Conservation (phyloP, 1,284 basidiomycete genomes). For the Tremellales sp. region DNA sequence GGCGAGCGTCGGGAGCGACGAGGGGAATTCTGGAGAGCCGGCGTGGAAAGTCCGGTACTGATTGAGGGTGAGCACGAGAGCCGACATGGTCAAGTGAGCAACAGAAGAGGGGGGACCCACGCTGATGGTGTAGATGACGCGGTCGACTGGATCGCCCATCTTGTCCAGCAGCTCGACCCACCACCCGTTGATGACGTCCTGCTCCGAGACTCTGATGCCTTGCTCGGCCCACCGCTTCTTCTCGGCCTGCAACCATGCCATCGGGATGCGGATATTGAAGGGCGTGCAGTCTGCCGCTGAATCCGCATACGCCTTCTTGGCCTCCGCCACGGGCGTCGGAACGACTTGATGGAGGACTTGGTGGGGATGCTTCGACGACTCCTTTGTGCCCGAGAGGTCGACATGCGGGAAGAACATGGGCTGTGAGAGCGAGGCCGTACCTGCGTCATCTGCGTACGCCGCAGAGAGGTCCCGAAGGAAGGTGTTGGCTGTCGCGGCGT, state of each 20-base stretch:
- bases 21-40: conserved; percentile 24
- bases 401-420: conserved; percentile 9
- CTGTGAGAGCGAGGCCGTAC: neutral
- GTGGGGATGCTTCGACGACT: no score
- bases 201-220: conserved; percentile 10
- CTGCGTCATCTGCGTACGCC: conserved; percentile 15
- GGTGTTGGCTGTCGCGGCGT: conserved; percentile 17
- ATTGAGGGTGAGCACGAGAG: neutral
- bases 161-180: conserved; percentile 23
- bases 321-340: no score
- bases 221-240: neutral
- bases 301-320: neutral
- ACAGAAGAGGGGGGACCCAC: conserved; percentile 13
- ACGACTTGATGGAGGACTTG: no score
- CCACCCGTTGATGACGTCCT: conserved; percentile 26
- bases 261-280: conserved; percentile 1
- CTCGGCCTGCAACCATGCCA: neutral
- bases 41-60: conserved; percentile 26
- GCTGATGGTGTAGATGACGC: conserved; percentile 21
- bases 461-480: conserved; percentile 21
- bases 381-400: no score
- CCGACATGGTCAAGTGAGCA: neutral
- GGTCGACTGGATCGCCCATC: conserved; percentile 15
- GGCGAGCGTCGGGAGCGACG: conserved; percentile 17
- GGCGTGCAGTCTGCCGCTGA: neutral